phyloP scores from a whole-genome alignment of 805 yeast genomes.

The Barnettozyma californica region DNA sequence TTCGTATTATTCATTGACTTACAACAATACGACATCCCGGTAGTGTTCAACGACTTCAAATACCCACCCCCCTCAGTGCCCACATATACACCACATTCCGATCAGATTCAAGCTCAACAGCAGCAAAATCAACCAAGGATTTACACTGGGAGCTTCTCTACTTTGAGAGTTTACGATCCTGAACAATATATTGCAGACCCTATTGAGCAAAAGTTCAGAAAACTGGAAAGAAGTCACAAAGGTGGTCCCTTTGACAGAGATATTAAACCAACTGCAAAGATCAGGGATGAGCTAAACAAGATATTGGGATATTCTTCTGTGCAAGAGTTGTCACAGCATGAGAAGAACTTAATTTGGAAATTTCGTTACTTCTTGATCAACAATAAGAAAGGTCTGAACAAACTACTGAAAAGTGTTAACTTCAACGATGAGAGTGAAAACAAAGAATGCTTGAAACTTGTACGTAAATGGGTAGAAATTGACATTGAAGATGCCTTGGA shows the following conservation, averaged over 20 bases:
- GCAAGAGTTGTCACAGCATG: conserved; percentile 72
- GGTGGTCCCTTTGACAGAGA: conserved; percentile 75
- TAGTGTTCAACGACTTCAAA: conserved; percentile 58
- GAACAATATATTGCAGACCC: conserved; percentile 71
- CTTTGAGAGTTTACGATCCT: conserved; percentile 54
- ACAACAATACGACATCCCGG: conserved; percentile 64
- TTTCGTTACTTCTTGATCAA: conserved; percentile 77
- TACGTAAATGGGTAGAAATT: conserved; percentile 67
- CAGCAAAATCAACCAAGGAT: conserved; percentile 23
- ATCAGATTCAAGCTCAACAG: conserved; percentile 26
- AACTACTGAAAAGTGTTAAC: conserved; percentile 80
- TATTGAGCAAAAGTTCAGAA: conserved; percentile 80
- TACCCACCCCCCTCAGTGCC: conserved; percentile 33
- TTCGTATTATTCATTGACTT: conserved; percentile 46
- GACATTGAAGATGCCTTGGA: conserved; percentile 86
- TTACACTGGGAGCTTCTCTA: conserved; percentile 29
- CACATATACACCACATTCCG: conserved; percentile 38
- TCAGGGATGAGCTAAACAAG: conserved; percentile 64
- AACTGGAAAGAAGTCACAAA: conserved; percentile 77
- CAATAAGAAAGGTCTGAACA: conserved; percentile 64
- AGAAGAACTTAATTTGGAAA: conserved; percentile 86
- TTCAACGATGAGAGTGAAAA: conserved; percentile 85
- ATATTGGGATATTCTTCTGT: conserved; percentile 80
- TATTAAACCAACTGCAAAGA: conserved; percentile 79
- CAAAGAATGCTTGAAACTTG: conserved; percentile 67